These are phyloP conservation scores for Neonectria sp. DNA, from an alignment of 2,329 filamentous ascomycete species.

Conservation along the genomic window DNA sequence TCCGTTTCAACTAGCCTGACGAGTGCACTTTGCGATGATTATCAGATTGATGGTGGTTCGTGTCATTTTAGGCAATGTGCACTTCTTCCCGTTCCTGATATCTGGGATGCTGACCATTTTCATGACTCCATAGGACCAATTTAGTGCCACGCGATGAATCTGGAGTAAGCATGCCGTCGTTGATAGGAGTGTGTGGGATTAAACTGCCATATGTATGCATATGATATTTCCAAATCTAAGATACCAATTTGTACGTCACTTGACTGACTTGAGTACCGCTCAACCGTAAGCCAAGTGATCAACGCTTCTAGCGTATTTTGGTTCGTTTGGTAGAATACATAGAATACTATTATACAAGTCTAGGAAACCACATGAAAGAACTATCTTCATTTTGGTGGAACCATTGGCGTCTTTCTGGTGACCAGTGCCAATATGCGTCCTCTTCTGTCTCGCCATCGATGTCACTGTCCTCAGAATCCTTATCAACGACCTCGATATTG, in stretches of 20 bases:
- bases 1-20: background rate
- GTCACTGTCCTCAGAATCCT: background rate
- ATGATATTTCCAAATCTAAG: background rate
- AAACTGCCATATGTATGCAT: background rate
- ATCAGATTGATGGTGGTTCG: background rate
- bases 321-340: background rate
- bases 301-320: background rate
- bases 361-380: constrained; percentile 22
- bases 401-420: constrained; percentile 7
- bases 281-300: background rate
- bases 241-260: too few species aligned
- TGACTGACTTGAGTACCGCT: background rate
- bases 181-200: background rate
- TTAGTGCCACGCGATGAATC: background rate
- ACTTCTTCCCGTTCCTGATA: too few species aligned
- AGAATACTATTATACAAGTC: background rate
- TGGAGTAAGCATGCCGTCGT: too few species aligned
- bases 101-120: background rate
- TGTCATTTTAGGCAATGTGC: background rate
- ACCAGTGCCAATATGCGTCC: constrained; percentile 31
- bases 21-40: background rate
- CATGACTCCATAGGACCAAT: background rate
- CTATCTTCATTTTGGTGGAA: constrained; percentile 18
- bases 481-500: constrained; percentile 17
- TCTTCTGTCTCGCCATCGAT: background rate